Evolutionary conservation across 208 protist species (phyloP).

Genomic region (Angomonas desouzai): DNA sequence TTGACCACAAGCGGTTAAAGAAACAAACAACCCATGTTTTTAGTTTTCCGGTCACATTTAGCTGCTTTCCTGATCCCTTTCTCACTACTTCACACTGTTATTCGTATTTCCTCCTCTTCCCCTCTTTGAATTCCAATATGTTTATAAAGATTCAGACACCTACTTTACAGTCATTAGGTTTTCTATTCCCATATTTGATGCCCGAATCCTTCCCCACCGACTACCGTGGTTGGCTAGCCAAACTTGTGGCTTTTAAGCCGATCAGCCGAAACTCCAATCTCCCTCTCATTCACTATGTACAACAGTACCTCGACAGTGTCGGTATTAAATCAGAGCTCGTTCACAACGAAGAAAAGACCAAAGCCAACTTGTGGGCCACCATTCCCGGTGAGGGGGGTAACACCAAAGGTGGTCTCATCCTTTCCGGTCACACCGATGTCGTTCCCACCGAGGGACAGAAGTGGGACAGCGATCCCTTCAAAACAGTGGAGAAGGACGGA

Average conservation of each 20-base stretch:
- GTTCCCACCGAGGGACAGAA: conserved; percentile 67
- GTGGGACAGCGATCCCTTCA: conserved; percentile 59
- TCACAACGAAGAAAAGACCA: conserved; percentile 29
- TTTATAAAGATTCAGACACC: no score
- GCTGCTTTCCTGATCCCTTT: no score
- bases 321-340: conserved; percentile 36
- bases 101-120: no score
- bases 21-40: no score
- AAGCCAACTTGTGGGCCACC: conserved; percentile 60
- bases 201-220: no score
- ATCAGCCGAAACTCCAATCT: conserved; percentile 59
- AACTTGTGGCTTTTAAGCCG: conserved; percentile 53
- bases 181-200: no score
- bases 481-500: conserved; percentile 20
- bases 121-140: no score
- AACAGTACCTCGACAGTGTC: conserved; percentile 26
- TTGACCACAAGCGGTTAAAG: no score
- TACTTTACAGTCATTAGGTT: no score
- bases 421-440: conserved; percentile 66
- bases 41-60: no score
- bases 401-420: conserved; percentile 45
- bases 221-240: conserved; percentile 27
- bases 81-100: no score
- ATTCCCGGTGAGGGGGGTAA: conserved; percentile 36
- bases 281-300: conserved; percentile 44